Evolutionary conservation across 2,329 filamentous ascomycete genomes (phyloP).

Genomic region (Fusarium bulbicola): DNA sequence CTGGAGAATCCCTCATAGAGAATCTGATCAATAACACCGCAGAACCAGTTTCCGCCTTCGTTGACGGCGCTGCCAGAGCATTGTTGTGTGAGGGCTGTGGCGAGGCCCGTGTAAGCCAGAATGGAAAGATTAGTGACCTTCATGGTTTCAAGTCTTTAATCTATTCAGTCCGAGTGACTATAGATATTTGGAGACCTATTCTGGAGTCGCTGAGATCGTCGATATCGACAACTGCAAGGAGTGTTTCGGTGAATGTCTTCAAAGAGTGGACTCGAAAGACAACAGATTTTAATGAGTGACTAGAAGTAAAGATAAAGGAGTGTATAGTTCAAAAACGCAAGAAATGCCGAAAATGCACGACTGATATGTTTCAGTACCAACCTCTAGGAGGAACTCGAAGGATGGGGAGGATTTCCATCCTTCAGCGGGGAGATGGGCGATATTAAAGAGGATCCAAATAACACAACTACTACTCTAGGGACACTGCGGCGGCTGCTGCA

Average conservation of each 20-base stretch:
- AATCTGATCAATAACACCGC: slow-evolving; percentile 70
- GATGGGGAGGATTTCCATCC: not conserved
- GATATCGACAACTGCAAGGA: not conserved
- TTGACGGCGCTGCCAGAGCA: slow-evolving; percentile 48
- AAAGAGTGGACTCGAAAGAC: slow-evolving; percentile 19
- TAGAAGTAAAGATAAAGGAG: slow-evolving; percentile 36
- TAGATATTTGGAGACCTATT: slow-evolving; percentile 1
- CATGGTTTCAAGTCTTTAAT: slow-evolving; percentile 38
- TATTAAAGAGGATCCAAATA: slow-evolving; percentile 23
- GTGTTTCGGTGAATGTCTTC: slow-evolving; percentile 18
- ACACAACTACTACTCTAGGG: too few species aligned
- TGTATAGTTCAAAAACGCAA: slow-evolving; percentile 26
- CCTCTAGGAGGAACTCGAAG: slow-evolving; percentile 30
- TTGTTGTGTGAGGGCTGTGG: slow-evolving; percentile 46
- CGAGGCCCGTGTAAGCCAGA: slow-evolving; percentile 44
- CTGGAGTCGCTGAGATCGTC: not conserved
- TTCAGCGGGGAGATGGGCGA: slow-evolving; percentile 11
- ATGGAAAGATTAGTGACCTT: slow-evolving; percentile 43
- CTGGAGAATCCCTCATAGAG: slow-evolving; percentile 71
- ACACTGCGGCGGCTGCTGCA: not conserved
- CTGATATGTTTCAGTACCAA: slow-evolving; percentile 28
- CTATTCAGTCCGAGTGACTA: not conserved
- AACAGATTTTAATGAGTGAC: slow-evolving; percentile 26
- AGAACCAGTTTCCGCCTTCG: slow-evolving; percentile 71
- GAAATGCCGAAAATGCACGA: slow-evolving; percentile 16